Evolutionary conservation across 768 basidiomycete genomes (phyloP).

Genomic region (Tricholoma sp.): DNA sequence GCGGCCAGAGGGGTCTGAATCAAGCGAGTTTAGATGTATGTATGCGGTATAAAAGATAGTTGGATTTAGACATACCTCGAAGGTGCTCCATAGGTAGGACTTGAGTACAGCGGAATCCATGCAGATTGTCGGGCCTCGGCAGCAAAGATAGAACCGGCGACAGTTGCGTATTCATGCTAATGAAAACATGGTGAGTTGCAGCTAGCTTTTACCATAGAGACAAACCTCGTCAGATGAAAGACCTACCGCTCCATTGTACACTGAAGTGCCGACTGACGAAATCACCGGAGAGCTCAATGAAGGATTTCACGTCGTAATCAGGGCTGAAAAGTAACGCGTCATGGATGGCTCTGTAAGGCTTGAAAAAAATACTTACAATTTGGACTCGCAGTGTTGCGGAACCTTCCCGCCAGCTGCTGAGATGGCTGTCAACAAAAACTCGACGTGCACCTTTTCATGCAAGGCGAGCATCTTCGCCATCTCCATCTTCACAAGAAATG

Average conservation of each 20-base stretch:
- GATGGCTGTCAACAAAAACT: conserved; percentile 43
- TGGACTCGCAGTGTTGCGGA: conserved; percentile 53
- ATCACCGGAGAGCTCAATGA: conserved; percentile 43
- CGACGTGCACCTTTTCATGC: conserved; percentile 48
- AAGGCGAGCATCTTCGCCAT: conserved; percentile 75
- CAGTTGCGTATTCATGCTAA: conserved; percentile 39
- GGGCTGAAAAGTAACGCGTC: conserved; percentile 23
- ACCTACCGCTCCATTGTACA: conserved; percentile 53
- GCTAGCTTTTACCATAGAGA: neutral
- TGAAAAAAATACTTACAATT: conserved; percentile 36
- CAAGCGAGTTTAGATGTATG: neutral
- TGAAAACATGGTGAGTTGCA: neutral
- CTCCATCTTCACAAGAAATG: conserved; percentile 58
- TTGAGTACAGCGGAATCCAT: conserved; percentile 49
- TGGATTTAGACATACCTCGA: conserved; percentile 46
- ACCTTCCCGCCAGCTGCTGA: conserved; percentile 33
- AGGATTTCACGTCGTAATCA: conserved; percentile 39
- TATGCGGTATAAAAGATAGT: neutral
- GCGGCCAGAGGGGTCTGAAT: conserved; percentile 34
- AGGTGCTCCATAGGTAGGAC: conserved; percentile 48
- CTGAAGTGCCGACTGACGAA: conserved; percentile 52
- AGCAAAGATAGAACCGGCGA: conserved; percentile 53
- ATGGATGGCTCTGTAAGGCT: conserved; percentile 1
- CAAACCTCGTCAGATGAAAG: neutral
- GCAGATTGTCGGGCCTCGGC: conserved; percentile 61